Conservation (phyloP, 768 basidiomycete species). For the Dioszegia crocea region DNA sequence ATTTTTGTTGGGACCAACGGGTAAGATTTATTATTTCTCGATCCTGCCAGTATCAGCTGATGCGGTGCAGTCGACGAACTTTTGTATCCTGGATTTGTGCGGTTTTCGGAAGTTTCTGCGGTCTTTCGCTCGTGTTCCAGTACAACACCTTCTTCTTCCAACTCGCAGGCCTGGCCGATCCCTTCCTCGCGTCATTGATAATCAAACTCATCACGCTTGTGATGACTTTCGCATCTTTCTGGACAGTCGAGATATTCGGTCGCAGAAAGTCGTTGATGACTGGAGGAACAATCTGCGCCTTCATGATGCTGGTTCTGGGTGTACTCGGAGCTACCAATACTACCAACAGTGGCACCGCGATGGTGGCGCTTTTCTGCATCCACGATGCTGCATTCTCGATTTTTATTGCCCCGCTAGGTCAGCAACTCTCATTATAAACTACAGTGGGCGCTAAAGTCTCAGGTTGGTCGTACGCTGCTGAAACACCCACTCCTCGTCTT, state of each 20-base stretch:
- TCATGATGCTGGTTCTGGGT: too few species aligned
- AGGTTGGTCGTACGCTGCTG: conserved; percentile 18
- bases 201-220: background rate
- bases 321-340: too few species aligned
- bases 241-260: background rate
- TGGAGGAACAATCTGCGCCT: too few species aligned
- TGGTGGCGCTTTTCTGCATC: background rate
- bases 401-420: background rate
- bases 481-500: conserved; percentile 7
- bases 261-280: background rate
- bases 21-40: too few species aligned
- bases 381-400: background rate
- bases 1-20: background rate
- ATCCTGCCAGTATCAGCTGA: too few species aligned
- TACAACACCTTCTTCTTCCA: background rate
- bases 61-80: too few species aligned
- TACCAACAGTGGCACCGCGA: too few species aligned
- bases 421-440: background rate
- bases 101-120: conserved; percentile 20
- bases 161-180: background rate
- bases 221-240: background rate
- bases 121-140: conserved; percentile 11
- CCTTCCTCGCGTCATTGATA: background rate
- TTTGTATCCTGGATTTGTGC: conserved; percentile 25
- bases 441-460: too few species aligned